Evolutionary conservation across 2,329 filamentous ascomycete genomes (phyloP).

Genomic region (Fusarium circinatum): DNA sequence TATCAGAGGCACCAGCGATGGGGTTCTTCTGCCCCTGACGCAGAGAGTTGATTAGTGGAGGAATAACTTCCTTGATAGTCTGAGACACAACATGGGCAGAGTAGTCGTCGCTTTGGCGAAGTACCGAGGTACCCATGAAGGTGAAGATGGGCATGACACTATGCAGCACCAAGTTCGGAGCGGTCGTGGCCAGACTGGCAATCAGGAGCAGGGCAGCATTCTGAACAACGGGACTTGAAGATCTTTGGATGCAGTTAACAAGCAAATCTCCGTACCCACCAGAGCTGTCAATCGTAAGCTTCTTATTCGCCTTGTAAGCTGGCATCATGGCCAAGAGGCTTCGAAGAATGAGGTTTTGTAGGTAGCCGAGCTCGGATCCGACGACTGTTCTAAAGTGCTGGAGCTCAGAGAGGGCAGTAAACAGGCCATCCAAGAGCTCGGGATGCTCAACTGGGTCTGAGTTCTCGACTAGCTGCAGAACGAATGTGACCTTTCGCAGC

Average conservation of each 20-base stretch:
- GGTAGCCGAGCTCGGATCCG: conserved; percentile 87
- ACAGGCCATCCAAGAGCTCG: conserved; percentile 80
- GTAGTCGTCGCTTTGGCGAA: conserved; percentile 95
- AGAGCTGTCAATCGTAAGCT: conserved; percentile 76
- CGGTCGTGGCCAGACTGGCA: conserved; percentile 84
- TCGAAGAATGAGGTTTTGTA: conserved; percentile 85
- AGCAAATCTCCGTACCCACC: conserved; percentile 89
- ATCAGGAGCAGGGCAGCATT: conserved; percentile 90
- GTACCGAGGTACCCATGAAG: conserved; percentile 92
- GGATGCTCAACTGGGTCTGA: conserved; percentile 80
- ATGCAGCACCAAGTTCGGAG: conserved; percentile 91
- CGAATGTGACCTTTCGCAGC: conserved; percentile 82
- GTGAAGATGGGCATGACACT: conserved; percentile 99
- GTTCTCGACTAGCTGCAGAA: conserved; percentile 87
- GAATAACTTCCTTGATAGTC: conserved; percentile 93
- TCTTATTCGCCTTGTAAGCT: conserved; percentile 71
- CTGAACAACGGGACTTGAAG: conserved; percentile 91
- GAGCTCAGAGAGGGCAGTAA: conserved; percentile 85
- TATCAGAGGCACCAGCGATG: conserved; percentile 84
- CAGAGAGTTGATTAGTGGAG: conserved; percentile 87
- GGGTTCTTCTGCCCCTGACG: conserved; percentile 81
- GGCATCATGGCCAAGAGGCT: conserved; percentile 87
- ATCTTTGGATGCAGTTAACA: conserved; percentile 93
- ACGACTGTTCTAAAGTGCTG: conserved; percentile 85
- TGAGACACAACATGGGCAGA: conserved; percentile 95